Conservation (phyloP, 2,329 filamentous ascomycete species). For the Ophiostoma piceae region DNA sequence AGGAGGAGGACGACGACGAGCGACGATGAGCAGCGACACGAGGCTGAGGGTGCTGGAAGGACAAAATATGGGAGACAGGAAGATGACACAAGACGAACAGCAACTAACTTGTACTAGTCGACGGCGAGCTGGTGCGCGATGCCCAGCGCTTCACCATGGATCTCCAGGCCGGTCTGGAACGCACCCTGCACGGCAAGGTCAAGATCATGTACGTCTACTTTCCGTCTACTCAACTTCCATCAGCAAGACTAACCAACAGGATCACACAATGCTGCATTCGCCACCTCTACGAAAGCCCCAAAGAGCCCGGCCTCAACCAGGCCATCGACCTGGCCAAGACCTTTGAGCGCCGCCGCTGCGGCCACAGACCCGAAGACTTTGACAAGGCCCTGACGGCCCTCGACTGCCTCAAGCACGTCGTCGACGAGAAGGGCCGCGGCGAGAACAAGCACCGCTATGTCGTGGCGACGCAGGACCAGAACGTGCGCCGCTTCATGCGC, state of each 20-base stretch:
- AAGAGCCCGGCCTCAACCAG: conserved; percentile 29
- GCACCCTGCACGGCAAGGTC: conserved; percentile 79
- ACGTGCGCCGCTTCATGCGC: conserved; percentile 59
- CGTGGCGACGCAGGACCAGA: conserved; percentile 66
- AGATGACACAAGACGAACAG: neutral
- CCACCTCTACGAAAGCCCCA: conserved; percentile 27
- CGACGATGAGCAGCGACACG: neutral
- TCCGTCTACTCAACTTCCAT: neutral
- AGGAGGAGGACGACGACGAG: neutral
- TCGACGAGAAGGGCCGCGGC: conserved; percentile 69
- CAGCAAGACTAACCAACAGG: conserved; percentile 15
- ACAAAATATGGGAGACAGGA: neutral
- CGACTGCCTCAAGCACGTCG: conserved; percentile 62
- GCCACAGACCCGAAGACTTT: conserved; percentile 67
- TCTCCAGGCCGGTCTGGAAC: conserved; percentile 66
- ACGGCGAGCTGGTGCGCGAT: conserved; percentile 78
- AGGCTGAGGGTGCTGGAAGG: no score
- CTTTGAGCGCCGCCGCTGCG: conserved; percentile 68
- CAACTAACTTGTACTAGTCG: conserved; percentile 46
- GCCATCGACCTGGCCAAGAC: conserved; percentile 71
- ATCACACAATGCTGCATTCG: conserved; percentile 30
- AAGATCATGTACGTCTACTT: conserved; percentile 61
- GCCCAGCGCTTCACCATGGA: conserved; percentile 85
- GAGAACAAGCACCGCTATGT: conserved; percentile 76
- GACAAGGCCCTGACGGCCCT: conserved; percentile 63